These are phyloP conservation scores for Physcomitrium patens DNA, from an alignment of 225 moss, liverwort and hornwort species.

Conservation along the genomic window DNA sequence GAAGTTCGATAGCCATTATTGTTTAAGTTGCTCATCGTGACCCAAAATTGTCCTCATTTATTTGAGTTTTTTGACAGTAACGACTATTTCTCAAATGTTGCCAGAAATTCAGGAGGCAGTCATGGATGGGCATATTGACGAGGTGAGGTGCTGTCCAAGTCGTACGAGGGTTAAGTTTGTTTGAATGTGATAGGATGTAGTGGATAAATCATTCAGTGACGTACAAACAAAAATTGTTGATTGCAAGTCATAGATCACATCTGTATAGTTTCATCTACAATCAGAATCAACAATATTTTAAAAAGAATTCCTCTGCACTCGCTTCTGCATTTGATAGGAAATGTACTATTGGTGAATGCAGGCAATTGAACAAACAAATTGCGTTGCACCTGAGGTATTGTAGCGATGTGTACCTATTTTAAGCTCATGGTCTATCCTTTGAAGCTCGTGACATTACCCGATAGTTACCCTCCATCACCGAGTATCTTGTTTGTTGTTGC, in stretches of 20 bases:
- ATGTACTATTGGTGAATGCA: conserved; percentile 22
- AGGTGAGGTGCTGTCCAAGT: conserved; percentile 25
- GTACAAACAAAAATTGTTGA: no score
- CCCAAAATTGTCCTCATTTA: conserved; percentile 3
- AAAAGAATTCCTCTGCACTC: no score
- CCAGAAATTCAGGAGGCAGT: conserved; percentile 43
- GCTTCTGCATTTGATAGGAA: no score
- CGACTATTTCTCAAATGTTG: conserved; percentile 9
- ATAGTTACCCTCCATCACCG: neutral
- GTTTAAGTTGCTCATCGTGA: neutral
- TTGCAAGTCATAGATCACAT: no score
- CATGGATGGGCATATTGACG: conserved; percentile 45
- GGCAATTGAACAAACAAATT: conserved; percentile 49
- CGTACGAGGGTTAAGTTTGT: neutral
- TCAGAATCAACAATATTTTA: no score
- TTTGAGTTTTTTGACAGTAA: neutral
- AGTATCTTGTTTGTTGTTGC: neutral
- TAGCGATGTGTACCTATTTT: neutral
- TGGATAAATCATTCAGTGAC: no score
- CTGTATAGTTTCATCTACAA: no score
- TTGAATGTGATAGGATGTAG: no score
- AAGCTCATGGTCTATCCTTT: neutral
- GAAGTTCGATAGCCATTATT: no score
- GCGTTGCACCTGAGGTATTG: conserved; percentile 42
- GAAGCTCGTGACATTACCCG: neutral